Base-by-base conservation (phyloP, 495 filamentous ascomycete species). In the Hyaloscypha variabilis region DNA sequence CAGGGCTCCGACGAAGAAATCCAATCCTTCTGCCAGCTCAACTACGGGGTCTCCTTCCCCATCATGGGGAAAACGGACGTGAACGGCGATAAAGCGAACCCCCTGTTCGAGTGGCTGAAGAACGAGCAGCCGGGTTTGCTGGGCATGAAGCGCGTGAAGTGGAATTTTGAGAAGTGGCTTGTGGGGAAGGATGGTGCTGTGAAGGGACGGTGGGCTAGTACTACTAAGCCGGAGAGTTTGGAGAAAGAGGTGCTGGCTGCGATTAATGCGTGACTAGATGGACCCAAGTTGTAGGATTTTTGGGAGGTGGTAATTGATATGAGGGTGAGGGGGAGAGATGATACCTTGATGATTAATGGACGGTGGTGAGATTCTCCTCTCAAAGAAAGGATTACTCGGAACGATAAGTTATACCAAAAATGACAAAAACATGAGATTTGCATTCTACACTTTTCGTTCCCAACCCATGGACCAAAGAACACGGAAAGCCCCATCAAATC, bases 151-250 rank as follows among this genome's bases (percentile, higher is more conserved):
- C 73, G 88, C 39, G 82, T 99, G 69, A 96, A 96, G 89, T 97
- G 94, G 92, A 97, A 94, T 75, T 96, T 96, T 77, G 96, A 99
- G 82, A 99, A 99, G 85, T 98, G 97, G 76, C 78, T 99, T 68
- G 81, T 98, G 62, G 88, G 87, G n/a, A 83, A 83, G 60, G 92
- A 97, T 75, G 94, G 94, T 3, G 83, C 89, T 77, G 93, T 97
- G 29, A 90, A 87, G 72, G 81, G 78, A 8, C 77, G 95, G 53
- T 98, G 92, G 91, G 90, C 91, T 29, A 92, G 90, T 72, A 87
- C 86, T 14, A 91, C 90, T 13, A 97, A 93, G 85, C 95, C 95
- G 10, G 39, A 46, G 39, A 46, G 39, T 46, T 17, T 46, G 39
- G 39, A 46, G 17, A 46, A 46, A 17, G 39, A 46, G 39, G 39